Percentiles rank a stretch among this genome's conserved stretches.
These are phyloP conservation scores for Sphaceloma murrayae DNA, from an alignment of 2,329 filamentous ascomycete species.

Conservation along the genomic window DNA sequence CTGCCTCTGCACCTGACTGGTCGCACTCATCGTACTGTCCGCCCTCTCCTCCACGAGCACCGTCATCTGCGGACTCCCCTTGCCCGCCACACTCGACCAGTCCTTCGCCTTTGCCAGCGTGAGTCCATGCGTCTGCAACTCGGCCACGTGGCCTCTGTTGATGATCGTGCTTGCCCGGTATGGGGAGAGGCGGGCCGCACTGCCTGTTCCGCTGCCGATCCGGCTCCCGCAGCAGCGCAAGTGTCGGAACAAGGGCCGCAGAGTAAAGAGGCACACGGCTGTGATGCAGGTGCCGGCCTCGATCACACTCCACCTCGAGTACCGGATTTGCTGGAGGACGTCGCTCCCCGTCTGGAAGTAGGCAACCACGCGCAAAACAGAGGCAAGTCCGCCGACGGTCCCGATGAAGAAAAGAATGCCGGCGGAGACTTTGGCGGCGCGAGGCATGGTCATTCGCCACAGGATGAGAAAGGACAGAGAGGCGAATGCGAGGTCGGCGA, in stretches of 20 bases:
- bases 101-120: slow-evolving; percentile 1
- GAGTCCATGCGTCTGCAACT: slow-evolving; percentile 15
- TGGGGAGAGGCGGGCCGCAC: slow-evolving; percentile 1
- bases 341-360: slow-evolving; percentile 10
- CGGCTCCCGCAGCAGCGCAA: slow-evolving; percentile 5
- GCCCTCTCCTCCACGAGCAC: slow-evolving; percentile 1
- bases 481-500: slow-evolving; percentile 13
- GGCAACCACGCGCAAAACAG: slow-evolving; percentile 6
- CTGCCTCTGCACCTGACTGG: background rate
- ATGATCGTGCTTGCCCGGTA: slow-evolving; percentile 9
- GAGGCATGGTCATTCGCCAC: slow-evolving; percentile 15
- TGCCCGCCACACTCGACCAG: background rate
- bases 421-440: slow-evolving; percentile 8
- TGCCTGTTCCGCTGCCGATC: background rate
- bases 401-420: slow-evolving; percentile 5
- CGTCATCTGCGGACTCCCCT: background rate
- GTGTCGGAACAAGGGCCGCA: slow-evolving; percentile 10
- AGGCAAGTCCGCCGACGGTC: slow-evolving; percentile 5
- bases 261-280: slow-evolving; percentile 14
- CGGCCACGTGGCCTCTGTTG: slow-evolving; percentile 10
- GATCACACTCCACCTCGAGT: slow-evolving; percentile 14
- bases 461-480: slow-evolving; percentile 12
- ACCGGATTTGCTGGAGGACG: slow-evolving; percentile 8
- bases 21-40: slow-evolving; percentile 8
- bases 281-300: slow-evolving; percentile 15